These are phyloP conservation scores for Quaeritorhiza haematococci DNA, from an alignment of 371 early-diverging fungal genomes.

Conservation along the genomic window DNA sequence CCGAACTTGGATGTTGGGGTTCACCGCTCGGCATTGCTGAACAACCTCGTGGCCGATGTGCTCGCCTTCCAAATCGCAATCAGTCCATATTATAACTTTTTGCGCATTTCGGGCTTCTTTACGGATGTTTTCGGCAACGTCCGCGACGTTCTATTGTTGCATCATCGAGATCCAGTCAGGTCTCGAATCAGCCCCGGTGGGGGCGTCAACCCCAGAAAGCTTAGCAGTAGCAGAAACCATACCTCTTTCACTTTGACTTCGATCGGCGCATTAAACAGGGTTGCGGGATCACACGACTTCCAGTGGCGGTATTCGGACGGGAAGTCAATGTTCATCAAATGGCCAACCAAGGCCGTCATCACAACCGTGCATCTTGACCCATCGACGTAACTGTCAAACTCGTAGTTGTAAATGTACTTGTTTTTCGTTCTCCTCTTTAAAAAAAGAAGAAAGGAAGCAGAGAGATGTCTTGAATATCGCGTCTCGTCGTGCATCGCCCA, in stretches of 20 bases:
- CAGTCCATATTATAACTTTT: conserved; percentile 97
- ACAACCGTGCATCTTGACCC: conserved; percentile 58
- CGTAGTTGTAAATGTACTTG: conserved; percentile 73
- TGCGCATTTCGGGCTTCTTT: conserved; percentile 56
- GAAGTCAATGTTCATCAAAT: conserved; percentile 69
- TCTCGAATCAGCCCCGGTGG: background rate
- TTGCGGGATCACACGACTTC: conserved; percentile 47
- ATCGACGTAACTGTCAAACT: conserved; percentile 60
- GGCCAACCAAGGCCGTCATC: conserved; percentile 86
- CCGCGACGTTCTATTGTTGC: conserved; percentile 36
- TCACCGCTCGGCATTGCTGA: conserved; percentile 58
- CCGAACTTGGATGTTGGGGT: conserved; percentile 61
- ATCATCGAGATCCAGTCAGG: background rate
- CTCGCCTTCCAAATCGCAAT: conserved; percentile 99
- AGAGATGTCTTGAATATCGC: background rate
- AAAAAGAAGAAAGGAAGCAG: background rate
- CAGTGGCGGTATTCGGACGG: conserved; percentile 51
- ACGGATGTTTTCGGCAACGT: conserved; percentile 61
- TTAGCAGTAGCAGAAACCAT: background rate
- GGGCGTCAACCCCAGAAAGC: background rate
- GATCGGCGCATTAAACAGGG: conserved; percentile 64
- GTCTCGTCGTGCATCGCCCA: too few species aligned
- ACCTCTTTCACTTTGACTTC: conserved; percentile 36
- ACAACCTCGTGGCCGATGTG: conserved; percentile 91
- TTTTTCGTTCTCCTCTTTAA: conserved; percentile 49